phyloP scores from a whole-genome alignment of 108 stramenopile species.

The Cyclostephanos tholiformis region DNA sequence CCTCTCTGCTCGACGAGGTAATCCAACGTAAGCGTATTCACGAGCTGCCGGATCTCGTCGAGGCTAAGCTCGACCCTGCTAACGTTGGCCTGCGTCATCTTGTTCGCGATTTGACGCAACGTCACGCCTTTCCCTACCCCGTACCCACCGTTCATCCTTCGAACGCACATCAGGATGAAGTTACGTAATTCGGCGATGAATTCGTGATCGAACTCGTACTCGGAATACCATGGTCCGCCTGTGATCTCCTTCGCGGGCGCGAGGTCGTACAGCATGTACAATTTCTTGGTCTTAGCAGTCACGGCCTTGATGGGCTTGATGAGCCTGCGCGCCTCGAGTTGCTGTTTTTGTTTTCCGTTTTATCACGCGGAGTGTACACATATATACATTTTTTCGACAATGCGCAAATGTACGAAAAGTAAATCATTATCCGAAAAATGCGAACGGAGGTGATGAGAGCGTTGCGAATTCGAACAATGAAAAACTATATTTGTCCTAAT shows the following conservation, averaged over 20 bases:
- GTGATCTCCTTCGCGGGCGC: constrained; percentile 95
- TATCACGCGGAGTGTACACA: too few relatives aligned
- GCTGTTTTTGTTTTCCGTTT: constrained; percentile 19
- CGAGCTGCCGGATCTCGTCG: constrained; percentile 88
- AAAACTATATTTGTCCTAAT: too few relatives aligned
- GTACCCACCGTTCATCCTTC: constrained; percentile 62
- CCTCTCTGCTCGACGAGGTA: constrained; percentile 69
- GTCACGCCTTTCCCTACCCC: constrained; percentile 71
- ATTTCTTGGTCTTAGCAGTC: constrained; percentile 94
- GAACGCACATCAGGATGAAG: constrained; percentile 77
- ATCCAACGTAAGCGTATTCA: constrained; percentile 89
- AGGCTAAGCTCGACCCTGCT: constrained; percentile 82
- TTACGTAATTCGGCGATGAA: constrained; percentile 92
- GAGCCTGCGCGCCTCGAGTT: constrained; percentile 83
- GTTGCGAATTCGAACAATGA: too few relatives aligned
- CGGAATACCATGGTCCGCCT: constrained; percentile 97
- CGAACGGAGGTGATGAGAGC: too few relatives aligned
- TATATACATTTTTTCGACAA: too few relatives aligned
- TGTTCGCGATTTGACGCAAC: constrained; percentile 63
- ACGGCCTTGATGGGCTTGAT: constrained; percentile 97
- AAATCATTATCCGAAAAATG: too few relatives aligned
- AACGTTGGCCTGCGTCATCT: constrained; percentile 82
- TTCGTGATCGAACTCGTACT: constrained; percentile 97
- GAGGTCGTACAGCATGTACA: constrained; percentile 96
- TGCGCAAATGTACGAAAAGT: too few relatives aligned